Percentiles rank a stretch among this genome's conserved stretches.
phyloP scores from a whole-genome alignment of 192 early-diverging fungal species.

The Paraglomus brasilianum region DNA sequence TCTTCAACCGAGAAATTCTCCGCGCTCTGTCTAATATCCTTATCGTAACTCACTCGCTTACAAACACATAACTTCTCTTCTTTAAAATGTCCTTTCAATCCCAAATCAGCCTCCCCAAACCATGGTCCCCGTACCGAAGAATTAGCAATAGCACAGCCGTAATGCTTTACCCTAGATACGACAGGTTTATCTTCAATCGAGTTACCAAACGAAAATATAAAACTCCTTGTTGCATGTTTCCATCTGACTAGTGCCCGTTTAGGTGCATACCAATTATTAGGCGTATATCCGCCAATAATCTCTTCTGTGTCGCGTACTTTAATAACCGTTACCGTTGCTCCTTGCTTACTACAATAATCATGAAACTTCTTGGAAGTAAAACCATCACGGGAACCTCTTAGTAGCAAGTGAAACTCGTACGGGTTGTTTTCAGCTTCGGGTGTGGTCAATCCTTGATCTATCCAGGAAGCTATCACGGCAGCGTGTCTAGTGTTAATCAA shows the following conservation, averaged over 20 bases:
- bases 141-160: too few relatives aligned
- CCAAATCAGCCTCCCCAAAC: conserved; percentile 30
- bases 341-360: not conserved
- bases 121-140: not conserved
- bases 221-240: too few relatives aligned
- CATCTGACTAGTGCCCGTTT: too few relatives aligned
- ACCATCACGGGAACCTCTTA: conserved; percentile 1
- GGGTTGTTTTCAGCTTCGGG: not conserved
- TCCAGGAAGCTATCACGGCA: conserved; percentile 5
- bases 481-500: conserved; percentile 19
- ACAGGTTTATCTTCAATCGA: too few relatives aligned
- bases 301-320: not conserved
- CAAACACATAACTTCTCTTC: conserved; percentile 9
- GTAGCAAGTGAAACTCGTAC: not conserved
- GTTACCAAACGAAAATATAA: too few relatives aligned
- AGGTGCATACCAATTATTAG: not conserved
- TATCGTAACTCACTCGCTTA: conserved; percentile 23
- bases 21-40: not conserved
- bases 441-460: conserved; percentile 5
- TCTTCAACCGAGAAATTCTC: conserved; percentile 23
- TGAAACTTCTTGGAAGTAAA: not conserved
- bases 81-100: conserved; percentile 26
- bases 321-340: not conserved
- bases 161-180: too few relatives aligned
- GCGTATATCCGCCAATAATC: not conserved